Base-by-base conservation (phyloP, 2,329 filamentous ascomycete genomes). In the Pseudopithomyces chartarum region DNA sequence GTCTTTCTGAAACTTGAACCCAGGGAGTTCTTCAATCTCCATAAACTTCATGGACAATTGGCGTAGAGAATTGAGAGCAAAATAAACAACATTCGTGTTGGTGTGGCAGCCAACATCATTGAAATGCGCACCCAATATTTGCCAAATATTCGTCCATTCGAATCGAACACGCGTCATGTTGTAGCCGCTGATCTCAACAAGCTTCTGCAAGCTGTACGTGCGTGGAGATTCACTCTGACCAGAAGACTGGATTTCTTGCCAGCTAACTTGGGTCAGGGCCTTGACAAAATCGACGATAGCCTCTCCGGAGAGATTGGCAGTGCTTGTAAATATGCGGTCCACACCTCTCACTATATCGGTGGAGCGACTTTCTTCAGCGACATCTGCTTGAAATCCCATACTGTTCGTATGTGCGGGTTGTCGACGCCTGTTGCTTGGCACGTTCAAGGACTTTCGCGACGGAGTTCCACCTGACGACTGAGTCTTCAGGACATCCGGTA, bases 1-100 rank as follows among this genome's bases (percentile, higher is more conserved):
- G 73, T 99, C 94, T 75, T 99, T 99, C 69, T 99, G 95, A 72
- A 99, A 99, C 76, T 98, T 98, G 85, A 99, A 99, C 69, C 96
- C 95, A 1, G 95, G 92, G 65, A 99, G 79, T 75, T 99, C 95
- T 73, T 97, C 95, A 58, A 98, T 92, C 76, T 99, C 95, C 90
- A 99, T 91, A 73, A 99, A 99, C 17, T 93, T 90, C 93, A 99
- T 98, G 0, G 94, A 97, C 39, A 99, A 80, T 75, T 99, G 95
- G 39, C 96, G 87, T 43, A 99, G 79, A 2, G 94, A 97, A 78
- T 99, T 96, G 26, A 99, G 83, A 3, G 95, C 95, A 71, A 99
- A 99, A 79, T 96, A 98, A 11, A 99, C 96, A 51, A 99, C 95
- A 6, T 92, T 90, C 12, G 95, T 97, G 78, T 99, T 99, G 68